phyloP scores from a whole-genome alignment of 208 protist genomes.

The Acanthamoeba castellanii region DNA sequence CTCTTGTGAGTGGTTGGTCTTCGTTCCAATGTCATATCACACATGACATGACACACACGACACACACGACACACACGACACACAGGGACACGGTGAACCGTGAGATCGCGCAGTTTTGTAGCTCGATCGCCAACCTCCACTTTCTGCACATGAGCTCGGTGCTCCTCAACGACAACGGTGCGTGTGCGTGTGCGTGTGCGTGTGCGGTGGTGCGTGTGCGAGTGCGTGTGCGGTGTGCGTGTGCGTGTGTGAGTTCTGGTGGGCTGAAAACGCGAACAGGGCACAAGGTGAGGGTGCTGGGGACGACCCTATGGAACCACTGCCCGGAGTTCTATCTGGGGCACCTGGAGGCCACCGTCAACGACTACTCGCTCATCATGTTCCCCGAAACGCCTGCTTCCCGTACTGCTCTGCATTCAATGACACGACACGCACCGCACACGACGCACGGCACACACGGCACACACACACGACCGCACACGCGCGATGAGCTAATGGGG shows the following conservation, averaged over 20 bases:
- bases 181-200: neutral
- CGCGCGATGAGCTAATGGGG: too few species aligned
- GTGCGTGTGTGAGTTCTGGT: too few species aligned
- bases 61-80: neutral
- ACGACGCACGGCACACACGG: too few species aligned
- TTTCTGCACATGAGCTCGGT: constrained; percentile 42
- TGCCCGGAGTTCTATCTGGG: neutral
- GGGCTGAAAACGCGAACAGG: neutral
- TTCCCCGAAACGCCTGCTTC: neutral
- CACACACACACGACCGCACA: too few species aligned
- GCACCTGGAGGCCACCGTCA: neutral
- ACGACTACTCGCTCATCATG: constrained; percentile 15
- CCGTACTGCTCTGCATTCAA: too few species aligned
- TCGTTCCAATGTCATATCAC: too few species aligned
- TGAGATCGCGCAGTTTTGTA: constrained; percentile 20
- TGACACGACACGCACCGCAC: too few species aligned
- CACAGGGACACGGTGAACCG: neutral
- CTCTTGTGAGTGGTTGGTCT: too few species aligned
- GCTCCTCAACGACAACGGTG: neutral
- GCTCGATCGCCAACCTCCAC: constrained; percentile 3
- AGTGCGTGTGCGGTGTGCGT: neutral
- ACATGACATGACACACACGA: neutral
- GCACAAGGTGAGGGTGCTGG: constrained; percentile 45
- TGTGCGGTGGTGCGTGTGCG: too few species aligned
- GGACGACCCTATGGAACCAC: constrained; percentile 19